A percentile compares a stretch with the other conserved stretches of the same genome.
Conservation (phyloP, 306 rosid species). For the Calophaca sinica region DNA sequence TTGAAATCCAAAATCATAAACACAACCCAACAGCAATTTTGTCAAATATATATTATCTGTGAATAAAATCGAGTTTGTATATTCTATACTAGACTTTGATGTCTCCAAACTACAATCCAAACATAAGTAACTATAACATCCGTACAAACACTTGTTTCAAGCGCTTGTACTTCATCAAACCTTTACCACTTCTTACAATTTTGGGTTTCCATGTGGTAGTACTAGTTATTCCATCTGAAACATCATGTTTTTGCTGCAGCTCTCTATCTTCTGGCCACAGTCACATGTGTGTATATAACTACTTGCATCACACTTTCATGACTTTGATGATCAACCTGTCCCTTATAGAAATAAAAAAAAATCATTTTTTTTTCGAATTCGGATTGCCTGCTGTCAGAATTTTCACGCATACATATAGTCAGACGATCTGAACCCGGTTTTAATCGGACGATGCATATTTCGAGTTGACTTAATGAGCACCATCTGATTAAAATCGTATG, state of each 20-base stretch:
- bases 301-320: conserved; percentile 15
- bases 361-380: too few relatives aligned
- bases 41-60: conserved; percentile 6
- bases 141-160: conserved; percentile 13
- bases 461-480: too few relatives aligned
- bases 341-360: conserved; percentile 22
- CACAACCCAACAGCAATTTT: conserved; percentile 15
- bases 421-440: too few relatives aligned
- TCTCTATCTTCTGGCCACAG: conserved; percentile 34
- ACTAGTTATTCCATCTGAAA: conserved; percentile 26
- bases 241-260: conserved; percentile 24
- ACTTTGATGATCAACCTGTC: conserved; percentile 13
- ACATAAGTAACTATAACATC: not conserved
- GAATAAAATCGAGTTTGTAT: conserved; percentile 18
- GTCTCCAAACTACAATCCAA: conserved; percentile 27
- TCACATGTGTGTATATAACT: not conserved
- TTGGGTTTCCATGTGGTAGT: conserved; percentile 22
- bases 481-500: too few relatives aligned
- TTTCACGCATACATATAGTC: too few relatives aligned
- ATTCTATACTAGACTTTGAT: conserved; percentile 31
- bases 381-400: too few relatives aligned
- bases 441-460: too few relatives aligned
- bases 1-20: conserved; percentile 6
- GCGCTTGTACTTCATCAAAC: conserved; percentile 35
- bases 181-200: conserved; percentile 19